phyloP scores from a whole-genome alignment of 192 early-diverging fungal genomes.

The Fimicolochytrium jonesii region DNA sequence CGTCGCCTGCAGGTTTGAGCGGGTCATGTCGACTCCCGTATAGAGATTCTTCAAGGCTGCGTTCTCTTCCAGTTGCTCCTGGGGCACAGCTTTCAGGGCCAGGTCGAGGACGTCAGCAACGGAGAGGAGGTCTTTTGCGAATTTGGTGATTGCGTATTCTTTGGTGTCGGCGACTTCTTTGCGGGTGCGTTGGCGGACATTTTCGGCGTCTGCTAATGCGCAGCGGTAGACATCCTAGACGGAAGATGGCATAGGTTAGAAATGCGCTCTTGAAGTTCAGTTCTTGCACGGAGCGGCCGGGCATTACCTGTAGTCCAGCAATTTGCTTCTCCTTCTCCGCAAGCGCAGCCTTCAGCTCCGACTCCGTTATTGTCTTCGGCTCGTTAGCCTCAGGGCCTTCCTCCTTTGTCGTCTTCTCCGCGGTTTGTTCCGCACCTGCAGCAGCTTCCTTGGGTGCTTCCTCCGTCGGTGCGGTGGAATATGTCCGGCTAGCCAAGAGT shows the following conservation, averaged over 20 bases:
- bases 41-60: slow-evolving; percentile 73
- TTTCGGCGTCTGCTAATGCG: slow-evolving; percentile 95
- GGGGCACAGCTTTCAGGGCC: slow-evolving; percentile 85
- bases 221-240: no score
- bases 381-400: no score
- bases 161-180: slow-evolving; percentile 78
- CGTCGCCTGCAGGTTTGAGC: slow-evolving; percentile 75
- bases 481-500: no score
- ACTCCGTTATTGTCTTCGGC: background rate
- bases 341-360: slow-evolving; percentile 6
- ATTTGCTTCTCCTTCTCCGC: slow-evolving; percentile 75
- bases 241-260: no score
- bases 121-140: slow-evolving; percentile 93
- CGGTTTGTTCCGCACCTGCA: background rate
- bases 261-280: no score
- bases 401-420: background rate
- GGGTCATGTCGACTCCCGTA: slow-evolving; percentile 86
- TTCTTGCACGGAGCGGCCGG: no score
- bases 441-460: background rate
- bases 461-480: no score
- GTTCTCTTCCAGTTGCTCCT: slow-evolving; percentile 51
- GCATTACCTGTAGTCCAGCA: slow-evolving; percentile 74
- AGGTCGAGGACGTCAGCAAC: slow-evolving; percentile 87
- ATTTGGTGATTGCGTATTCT: slow-evolving; percentile 93
- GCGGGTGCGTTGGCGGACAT: slow-evolving; percentile 83